Base-by-base conservation (phyloP, 306 rosid genomes). In the Sesbania bispinosa region DNA sequence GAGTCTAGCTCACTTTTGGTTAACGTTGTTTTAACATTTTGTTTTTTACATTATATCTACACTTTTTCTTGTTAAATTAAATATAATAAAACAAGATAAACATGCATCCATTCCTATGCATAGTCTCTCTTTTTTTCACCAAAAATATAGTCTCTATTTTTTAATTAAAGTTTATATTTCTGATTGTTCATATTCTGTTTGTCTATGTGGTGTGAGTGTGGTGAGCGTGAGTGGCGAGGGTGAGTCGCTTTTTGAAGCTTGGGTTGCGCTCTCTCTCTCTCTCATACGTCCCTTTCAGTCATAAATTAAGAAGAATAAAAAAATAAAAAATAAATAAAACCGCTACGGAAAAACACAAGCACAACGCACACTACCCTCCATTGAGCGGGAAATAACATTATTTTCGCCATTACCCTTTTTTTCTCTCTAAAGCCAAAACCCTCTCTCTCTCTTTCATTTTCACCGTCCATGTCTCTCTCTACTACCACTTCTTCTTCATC, bases 211-310 rank as follows among this genome's bases (percentile, higher is more conserved):
- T 6, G 30, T 29, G 45, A 14, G 16, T 27, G 27, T 10, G 71
- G 26, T 14, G 42, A 15, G 59, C 39, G 72, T 15, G 59, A 24
- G 59, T 53, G 32, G 8, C 19, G 51, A 26, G 30, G 9, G 33
- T 5, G 9, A 59, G 59, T 60, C 84, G 65, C 83, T 78, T 80
- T 80, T 68, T 59, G 55, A 82, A 85, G 75, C 60, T 75, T n/a
- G n/a, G n/a, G n/a, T n/a, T n/a, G n/a, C n/a, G n/a, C n/a, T n/a
- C 62, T 61, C 82, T 77, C 88, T 63, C 81, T 71, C 84, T 83
- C 86, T 90, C 90, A 79, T 76, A 73, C 68, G 91, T 90, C 96
- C 76, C 80, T 88, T 74, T 90, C 92, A 71, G 60, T 86, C 86
- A 81, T 90, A 88, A 90, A 90, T 86, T 79, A 71, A 51, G 75